Percentiles rank a stretch among this genome's conserved stretches.
Conservation (phyloP, 2,329 filamentous ascomycete species). For the Bipolaris bicolor region DNA sequence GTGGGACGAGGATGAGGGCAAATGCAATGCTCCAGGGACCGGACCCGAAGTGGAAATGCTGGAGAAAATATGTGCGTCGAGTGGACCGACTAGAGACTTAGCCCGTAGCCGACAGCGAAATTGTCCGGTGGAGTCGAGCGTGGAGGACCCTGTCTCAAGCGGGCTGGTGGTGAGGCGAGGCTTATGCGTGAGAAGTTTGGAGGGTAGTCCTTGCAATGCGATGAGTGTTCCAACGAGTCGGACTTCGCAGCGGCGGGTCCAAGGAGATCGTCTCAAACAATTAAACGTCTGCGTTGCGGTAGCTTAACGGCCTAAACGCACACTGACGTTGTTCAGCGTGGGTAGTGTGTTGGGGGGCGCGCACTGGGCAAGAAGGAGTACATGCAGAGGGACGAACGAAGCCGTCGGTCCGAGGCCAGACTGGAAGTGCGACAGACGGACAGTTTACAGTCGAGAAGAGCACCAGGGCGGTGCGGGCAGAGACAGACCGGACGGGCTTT, state of each 20-base stretch:
- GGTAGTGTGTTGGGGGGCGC: constrained; percentile 21
- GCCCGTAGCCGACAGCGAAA: constrained; percentile 39
- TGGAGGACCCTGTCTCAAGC: constrained; percentile 40
- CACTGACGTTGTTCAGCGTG: constrained; percentile 36
- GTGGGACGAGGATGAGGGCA: constrained; percentile 40
- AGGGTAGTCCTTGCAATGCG: constrained; percentile 46
- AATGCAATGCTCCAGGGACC: constrained; percentile 32
- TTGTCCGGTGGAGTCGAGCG: constrained; percentile 41
- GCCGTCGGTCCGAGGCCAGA: constrained; percentile 46
- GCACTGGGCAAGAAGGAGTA: constrained; percentile 41
- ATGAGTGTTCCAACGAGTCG: constrained; percentile 40
- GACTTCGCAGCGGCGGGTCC: constrained; percentile 27
- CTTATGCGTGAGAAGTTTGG: constrained; percentile 39
- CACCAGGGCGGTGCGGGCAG: constrained; percentile 28
- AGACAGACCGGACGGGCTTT: constrained; percentile 28
- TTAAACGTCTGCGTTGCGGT: constrained; percentile 41
- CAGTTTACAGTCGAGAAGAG: constrained; percentile 38
- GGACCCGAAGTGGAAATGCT: constrained; percentile 49
- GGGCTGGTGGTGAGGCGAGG: constrained; percentile 38
- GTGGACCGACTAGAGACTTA: constrained; percentile 41
- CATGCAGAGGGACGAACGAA: constrained; percentile 42
- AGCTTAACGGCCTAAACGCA: constrained; percentile 41
- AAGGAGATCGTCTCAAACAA: constrained; percentile 45
- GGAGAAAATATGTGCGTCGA: constrained; percentile 37
- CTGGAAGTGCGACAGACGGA: constrained; percentile 41